These are phyloP conservation scores for Lachnellula cervina DNA, from an alignment of 2,329 filamentous ascomycete species.

Conservation along the genomic window DNA sequence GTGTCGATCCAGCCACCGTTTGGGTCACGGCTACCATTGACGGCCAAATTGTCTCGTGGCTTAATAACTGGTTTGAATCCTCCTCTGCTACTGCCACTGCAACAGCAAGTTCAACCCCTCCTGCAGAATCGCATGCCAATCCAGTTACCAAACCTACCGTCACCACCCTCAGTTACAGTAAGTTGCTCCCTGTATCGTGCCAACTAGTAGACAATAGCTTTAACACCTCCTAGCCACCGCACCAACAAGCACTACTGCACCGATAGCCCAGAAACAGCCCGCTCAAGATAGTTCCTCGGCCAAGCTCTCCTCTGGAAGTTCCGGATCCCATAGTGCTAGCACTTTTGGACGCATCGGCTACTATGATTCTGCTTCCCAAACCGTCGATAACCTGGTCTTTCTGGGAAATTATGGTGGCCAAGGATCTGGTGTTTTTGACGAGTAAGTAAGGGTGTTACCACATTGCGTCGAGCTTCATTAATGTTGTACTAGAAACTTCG, in stretches of 20 bases:
- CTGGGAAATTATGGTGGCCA: constrained; percentile 53
- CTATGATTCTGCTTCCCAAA: constrained; percentile 40
- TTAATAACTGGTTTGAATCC: constrained; percentile 15
- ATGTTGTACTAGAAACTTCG: constrained; percentile 38
- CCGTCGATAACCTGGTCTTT: constrained; percentile 50
- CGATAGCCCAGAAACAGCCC: not conserved
- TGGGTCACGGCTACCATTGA: constrained; percentile 25
- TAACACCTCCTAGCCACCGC: not conserved
- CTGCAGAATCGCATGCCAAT: not conserved
- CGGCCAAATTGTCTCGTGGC: constrained; percentile 22
- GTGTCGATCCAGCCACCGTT: constrained; percentile 13
- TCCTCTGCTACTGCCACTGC: not conserved
- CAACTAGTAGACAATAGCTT: not conserved
- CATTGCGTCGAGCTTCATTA: constrained; percentile 6
- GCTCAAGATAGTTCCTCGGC: not conserved
- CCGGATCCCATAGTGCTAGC: constrained; percentile 16
- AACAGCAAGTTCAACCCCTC: not conserved
- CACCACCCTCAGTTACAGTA: not conserved
- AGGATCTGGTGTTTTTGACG: constrained; percentile 51
- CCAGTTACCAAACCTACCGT: not conserved
- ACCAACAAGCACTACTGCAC: not conserved
- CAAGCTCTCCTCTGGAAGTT: constrained; percentile 13
- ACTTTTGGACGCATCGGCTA: constrained; percentile 42
- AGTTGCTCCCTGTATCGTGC: not conserved
- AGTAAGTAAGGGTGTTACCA: constrained; percentile 29